Evolutionary conservation across 2,329 filamentous ascomycete genomes (phyloP).

Genomic region (Tolypocladium guangdongense): DNA sequence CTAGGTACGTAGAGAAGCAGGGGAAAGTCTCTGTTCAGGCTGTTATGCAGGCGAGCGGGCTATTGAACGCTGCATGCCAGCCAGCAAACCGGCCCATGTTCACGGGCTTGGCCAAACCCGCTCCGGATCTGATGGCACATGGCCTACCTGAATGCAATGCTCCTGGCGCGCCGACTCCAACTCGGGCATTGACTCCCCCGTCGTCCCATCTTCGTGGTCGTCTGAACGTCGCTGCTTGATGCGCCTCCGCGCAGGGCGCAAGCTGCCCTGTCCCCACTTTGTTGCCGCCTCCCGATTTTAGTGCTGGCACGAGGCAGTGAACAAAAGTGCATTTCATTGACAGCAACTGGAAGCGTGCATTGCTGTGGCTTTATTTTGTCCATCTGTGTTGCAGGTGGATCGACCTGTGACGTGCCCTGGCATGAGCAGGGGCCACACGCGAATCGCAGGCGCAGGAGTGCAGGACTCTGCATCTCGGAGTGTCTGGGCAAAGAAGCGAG

Average conservation of each 20-base stretch:
- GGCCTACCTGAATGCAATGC: background rate
- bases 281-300: background rate
- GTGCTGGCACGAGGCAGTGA: background rate
- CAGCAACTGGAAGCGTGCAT: background rate
- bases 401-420: background rate
- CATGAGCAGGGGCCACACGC: background rate
- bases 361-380: background rate
- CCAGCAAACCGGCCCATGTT: too few species aligned
- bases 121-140: too few species aligned
- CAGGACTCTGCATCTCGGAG: background rate
- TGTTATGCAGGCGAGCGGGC: too few species aligned
- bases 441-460: background rate
- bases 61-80: too few species aligned
- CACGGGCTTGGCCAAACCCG: too few species aligned
- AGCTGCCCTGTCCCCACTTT: background rate
- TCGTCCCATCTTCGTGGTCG: background rate
- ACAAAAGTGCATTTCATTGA: background rate
- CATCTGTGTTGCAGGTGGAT: background rate
- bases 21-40: too few species aligned
- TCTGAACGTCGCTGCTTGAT: background rate
- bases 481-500: background rate
- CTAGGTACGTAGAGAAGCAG: too few species aligned
- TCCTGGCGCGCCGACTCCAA: background rate
- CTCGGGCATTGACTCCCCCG: background rate
- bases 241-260: background rate